Conservation (phyloP, 768 basidiomycete genomes). For the Mycena vitilis region DNA sequence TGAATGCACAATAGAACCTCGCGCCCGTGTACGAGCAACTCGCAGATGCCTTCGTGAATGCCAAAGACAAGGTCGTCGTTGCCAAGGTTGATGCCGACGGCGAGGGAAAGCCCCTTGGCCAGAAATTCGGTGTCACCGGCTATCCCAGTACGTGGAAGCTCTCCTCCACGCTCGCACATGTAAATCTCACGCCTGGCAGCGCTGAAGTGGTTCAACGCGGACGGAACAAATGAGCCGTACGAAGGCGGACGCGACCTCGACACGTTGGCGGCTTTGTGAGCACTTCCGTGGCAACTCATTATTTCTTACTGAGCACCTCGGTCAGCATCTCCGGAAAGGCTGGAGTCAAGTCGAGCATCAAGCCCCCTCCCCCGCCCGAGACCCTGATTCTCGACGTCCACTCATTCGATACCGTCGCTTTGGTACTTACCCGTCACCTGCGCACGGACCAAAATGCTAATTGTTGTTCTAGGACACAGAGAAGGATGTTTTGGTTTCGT, state of each 20-base stretch:
- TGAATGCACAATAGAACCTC: constrained; percentile 67
- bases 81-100: constrained; percentile 96
- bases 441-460: constrained; percentile 9
- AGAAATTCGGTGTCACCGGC: constrained; percentile 83
- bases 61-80: constrained; percentile 85
- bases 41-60: constrained; percentile 84
- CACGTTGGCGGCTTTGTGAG: constrained; percentile 80
- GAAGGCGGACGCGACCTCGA: constrained; percentile 86
- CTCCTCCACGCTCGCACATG: constrained; percentile 16
- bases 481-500: constrained; percentile 89
- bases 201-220: constrained; percentile 88
- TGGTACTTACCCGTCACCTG: constrained; percentile 53
- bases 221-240: constrained; percentile 76
- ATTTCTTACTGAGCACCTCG: constrained; percentile 4
- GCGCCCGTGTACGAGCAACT: constrained; percentile 91
- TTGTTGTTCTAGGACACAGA: constrained; percentile 59
- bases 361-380: constrained; percentile 82
- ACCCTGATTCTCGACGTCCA: constrained; percentile 73
- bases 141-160: constrained; percentile 80
- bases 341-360: constrained; percentile 88
- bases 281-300: constrained; percentile 3
- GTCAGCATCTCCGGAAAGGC: constrained; percentile 80
- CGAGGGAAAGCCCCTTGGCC: constrained; percentile 79
- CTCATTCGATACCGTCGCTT: constrained; percentile 81
- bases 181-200: constrained; percentile 58